Evolutionary conservation across 2,329 filamentous ascomycete species (phyloP).

Genomic region (Rhinocladiella similis): DNA sequence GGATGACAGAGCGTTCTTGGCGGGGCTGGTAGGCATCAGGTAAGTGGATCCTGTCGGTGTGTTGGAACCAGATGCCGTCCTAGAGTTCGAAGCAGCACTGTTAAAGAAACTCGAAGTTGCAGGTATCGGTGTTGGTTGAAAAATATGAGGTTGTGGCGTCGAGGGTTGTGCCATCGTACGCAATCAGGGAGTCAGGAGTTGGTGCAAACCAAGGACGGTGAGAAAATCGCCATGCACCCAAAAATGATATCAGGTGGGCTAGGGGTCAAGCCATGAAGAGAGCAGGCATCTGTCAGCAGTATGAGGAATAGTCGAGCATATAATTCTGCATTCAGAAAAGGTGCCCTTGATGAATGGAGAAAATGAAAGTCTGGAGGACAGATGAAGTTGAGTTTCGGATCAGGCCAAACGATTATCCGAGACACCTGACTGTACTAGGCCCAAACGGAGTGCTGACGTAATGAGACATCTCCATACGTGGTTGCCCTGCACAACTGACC

Average conservation of each 20-base stretch:
- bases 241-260: not conserved
- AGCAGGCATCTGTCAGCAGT: not conserved
- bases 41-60: conserved; percentile 58
- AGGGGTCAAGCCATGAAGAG: not conserved
- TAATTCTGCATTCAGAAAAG: not conserved
- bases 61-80: conserved; percentile 21
- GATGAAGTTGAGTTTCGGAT: not conserved
- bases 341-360: not conserved
- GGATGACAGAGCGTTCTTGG: conserved; percentile 61
- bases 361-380: not conserved
- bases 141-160: conserved; percentile 12
- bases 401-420: not conserved
- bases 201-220: not conserved
- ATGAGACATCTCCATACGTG: not conserved
- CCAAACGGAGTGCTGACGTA: conserved; percentile 8
- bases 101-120: not conserved
- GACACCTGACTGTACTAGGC: not conserved
- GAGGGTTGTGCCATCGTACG: conserved; percentile 24
- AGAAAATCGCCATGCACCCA: not conserved
- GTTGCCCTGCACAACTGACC: conserved; percentile 13
- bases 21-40: conserved; percentile 84
- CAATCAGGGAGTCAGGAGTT: not conserved
- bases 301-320: not conserved
- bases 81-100: conserved; percentile 2
- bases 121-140: conserved; percentile 6